Evolutionary conservation across 805 yeast genomes (phyloP), one percentile per base, ranked within the genome.

Genomic region (Pichia membranifaciens): DNA sequence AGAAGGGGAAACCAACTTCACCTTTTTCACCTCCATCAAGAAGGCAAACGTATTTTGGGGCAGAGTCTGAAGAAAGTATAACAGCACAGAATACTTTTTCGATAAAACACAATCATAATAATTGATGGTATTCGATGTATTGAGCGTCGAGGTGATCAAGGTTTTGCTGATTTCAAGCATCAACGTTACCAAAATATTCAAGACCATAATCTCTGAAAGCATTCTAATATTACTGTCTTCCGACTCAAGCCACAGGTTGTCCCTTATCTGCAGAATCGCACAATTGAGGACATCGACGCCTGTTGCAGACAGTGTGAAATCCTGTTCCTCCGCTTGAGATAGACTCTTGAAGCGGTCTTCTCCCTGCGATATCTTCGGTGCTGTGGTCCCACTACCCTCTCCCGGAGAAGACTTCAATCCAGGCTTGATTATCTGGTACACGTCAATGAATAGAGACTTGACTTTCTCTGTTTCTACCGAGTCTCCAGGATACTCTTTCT

Each of bases 101-200:
- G 73, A 68, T 12, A 66, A 54, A 0, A 70, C 57, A 1, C 60
- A 43, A 23, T 76, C 75, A 69, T 74, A 78, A 55, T 77, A 79
- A 29, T 61, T 61, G n/a, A 76, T 53, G 51, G 73, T 75, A 36
- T 69, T 70, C 20, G 62, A 50, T 13, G 76, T 52, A 8, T 76
- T 73, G 4, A 74, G 51, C 2, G 82, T 75, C 15, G 64, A 60
- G 6, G 57, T 55, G 34, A 78, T 56, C 23, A 76, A 54, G 2
- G 59, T 51, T 25, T 69, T 52, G 25, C 59, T 52, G 5, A 54
- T 38, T 1, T 46, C 31, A 2, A 58, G 38, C 12, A 54, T 44
- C 8, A 57, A 37, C 13, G 56, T 45, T 5, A 62, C 43, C 4
- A 56, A 41, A 3, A 60, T 47, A 38, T 62, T 61, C 1, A 57